Evolutionary conservation across 495 filamentous ascomycete species (phyloP), one percentile per base, ranked within the genome.

Genomic region (Choiromyces venosus): DNA sequence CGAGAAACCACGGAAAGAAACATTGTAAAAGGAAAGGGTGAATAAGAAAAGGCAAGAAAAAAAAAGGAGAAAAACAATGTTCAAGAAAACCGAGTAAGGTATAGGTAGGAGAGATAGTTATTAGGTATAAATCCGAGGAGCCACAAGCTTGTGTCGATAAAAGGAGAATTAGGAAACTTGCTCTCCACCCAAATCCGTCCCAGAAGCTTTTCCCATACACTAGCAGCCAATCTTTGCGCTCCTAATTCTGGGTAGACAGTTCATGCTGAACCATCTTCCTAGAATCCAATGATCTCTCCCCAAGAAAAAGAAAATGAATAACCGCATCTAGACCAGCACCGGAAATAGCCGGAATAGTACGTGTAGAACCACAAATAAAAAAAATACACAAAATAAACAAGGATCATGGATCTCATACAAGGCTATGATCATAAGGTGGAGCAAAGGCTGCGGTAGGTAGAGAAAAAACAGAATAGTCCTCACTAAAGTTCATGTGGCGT

Each of bases 101-200:
- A 29, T 33, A 61, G 52, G 12, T 16, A 61, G 52, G 52, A 61
- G 52, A 74, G 56, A 74, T 67, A 65, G 64, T 38, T 67, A 74
- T 68, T 71, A 74, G 76, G 38, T 29, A 65, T 21, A 65, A 68
- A 33, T 67, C 72, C 65, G 70, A 77, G 40, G 40, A 74, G 44
- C 75, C 40, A 77, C 73, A 69, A 66, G 74, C 69, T 67, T 65
- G 21, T 69, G 69, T 25, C 36, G 37, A 64, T 61, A 75, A 68
- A 69, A 65, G 66, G 44, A 73, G 56, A 77, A 68, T 77, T 76
- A 77, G 76, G 76, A 77, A 74, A 77, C 76, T 74, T 77, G 74
- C 74, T 18, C 74, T 33, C 69, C 70, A 21, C 65, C 76, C 70
- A 77, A 73, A 67, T 71, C 61, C 37, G 70, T 74, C 75, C 69